Conservation (phyloP, 2,329 filamentous ascomycete species). For the Aspergillus versicolor region DNA sequence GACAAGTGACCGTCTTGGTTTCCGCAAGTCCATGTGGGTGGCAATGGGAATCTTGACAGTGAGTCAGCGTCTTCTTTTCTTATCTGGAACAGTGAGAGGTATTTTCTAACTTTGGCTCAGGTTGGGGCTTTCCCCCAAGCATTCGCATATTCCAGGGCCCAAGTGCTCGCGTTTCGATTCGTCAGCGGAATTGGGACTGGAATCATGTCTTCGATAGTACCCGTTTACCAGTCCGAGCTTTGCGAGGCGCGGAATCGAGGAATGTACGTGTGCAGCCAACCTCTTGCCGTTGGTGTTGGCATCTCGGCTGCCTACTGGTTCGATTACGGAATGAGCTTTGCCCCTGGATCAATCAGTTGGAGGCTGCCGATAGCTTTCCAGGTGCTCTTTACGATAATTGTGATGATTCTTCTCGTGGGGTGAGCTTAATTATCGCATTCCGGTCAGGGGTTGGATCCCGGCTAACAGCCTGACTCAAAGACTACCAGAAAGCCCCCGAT, state of each 20-base stretch:
- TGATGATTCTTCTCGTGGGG: constrained; percentile 39
- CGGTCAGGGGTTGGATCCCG: not conserved
- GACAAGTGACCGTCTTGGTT: constrained; percentile 32
- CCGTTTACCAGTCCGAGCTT: constrained; percentile 48
- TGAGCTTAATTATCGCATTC: constrained; percentile 13
- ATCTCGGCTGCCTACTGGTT: constrained; percentile 38
- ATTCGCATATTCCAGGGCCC: constrained; percentile 29
- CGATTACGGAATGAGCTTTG: constrained; percentile 37
- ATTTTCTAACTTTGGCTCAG: constrained; percentile 13
- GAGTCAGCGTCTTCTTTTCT: constrained; percentile 9
- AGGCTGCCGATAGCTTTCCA: constrained; percentile 49
- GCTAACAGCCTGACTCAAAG: constrained; percentile 17
- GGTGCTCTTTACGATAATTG: constrained; percentile 43
- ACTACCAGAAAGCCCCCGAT: constrained; percentile 42
- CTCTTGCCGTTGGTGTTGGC: constrained; percentile 39
- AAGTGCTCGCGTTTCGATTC: constrained; percentile 46
- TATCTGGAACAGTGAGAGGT: not conserved
- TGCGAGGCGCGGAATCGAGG: constrained; percentile 46
- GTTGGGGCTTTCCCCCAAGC: constrained; percentile 39
- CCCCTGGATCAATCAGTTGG: constrained; percentile 47
- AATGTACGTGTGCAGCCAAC: constrained; percentile 45
- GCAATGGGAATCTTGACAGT: constrained; percentile 34
- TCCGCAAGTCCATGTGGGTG: constrained; percentile 35
- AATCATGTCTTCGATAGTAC: constrained; percentile 39
- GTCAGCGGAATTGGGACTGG: constrained; percentile 54